Evolutionary conservation across 1,139 yeast genomes (phyloP), one percentile per base, ranked within the genome.

Genomic region (Saccharomycopsis crataegensis): DNA sequence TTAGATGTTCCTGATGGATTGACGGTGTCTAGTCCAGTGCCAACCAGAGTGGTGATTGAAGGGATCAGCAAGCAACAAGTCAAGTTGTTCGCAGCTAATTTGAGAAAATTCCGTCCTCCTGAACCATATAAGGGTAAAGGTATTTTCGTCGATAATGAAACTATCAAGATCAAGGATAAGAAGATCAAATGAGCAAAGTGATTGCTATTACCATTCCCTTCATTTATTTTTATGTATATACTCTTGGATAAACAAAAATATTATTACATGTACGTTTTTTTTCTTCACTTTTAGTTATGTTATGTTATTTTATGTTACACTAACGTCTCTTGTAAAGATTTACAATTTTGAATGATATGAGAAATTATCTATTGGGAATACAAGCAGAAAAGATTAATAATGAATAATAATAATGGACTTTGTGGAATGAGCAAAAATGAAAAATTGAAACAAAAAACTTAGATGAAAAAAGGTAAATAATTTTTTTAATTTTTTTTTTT

Each of bases 51-150:
- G 55, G 75, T 93, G 57, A 74, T 94, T 43, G 96, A 89, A 68
- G 99, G 99, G 37, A 72, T 82, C 49, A 85, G 93, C 70, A 87
- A 88, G 69, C 96, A 91, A 68, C 84, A 84, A 65, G 93, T 94
- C 44, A 86, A 83, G 64, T 77, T 85, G 57, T 87, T 89, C 69
- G 99, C 99, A 17, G 96, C 96, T 22, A 79, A 82, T 56, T 78
- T 94, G 61, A 83, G 99, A 68, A 82, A 80, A 62, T 81, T 80
- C 74, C 87, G 89, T 69, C 95, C 95, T 59, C 99, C 99, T 43
- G 99, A 94, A 71, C 97, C 98, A 43, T 94, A 94, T 70, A 94
- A 94, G 72, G 99, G 99, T 66, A 94, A 94, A 70, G 99, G 99
- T 65, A 86, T 94, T 54, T 94, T 86, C 66, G 86, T 94, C 53